Base-by-base conservation (phyloP, 2,329 filamentous ascomycete genomes). In the Calonectria hawksworthii region DNA sequence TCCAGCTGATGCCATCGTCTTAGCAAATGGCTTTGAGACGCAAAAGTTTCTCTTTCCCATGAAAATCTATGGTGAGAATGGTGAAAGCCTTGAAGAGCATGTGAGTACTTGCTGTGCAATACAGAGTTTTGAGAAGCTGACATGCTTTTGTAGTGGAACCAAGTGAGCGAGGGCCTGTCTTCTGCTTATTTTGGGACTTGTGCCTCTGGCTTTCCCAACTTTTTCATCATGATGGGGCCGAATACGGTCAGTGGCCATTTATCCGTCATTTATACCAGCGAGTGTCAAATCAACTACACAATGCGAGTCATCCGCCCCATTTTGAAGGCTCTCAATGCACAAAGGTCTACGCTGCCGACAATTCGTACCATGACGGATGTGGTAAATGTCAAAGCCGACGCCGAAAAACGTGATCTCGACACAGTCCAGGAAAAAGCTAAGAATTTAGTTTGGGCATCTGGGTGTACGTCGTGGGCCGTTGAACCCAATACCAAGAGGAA, bases 401-500 rank as follows among this genome's bases (percentile, higher is more conserved):
- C 81, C 0, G 80, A 83, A 63, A 52, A 64, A n/a, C 51, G 23
- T 11, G 81, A 83, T 10, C 75, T 81, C 11, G 70, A 72, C 1
- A 86, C 81, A 79, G 85, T 88, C 34, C 87, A 90, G 65, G 59
- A 76, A 0, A 84, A 85, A 67, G 85, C 86, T 0, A 86, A 83
- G 59, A 82, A 83, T 44, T 78, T 90, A 1, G 89, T 90, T 0
- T 91, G 87, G 87, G 80, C 84, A 0, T 86, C 85, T 1, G 89
- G 89, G 0, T 91, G 89, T 75, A 87, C 85, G 1, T 87, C 85
- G n/a, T 91, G 89, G 89, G 88, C 86, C 4, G 83, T 91, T 2
- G 87, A 90, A 72, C 80, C 83, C 0, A 84, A 84, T 59, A 88
- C 88, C 0, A 85, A 86, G 0, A 82, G 86, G 61, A 91, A 90